Conservation (phyloP, 2,329 filamentous ascomycete genomes). For the Mollisiaceae sp. region DNA sequence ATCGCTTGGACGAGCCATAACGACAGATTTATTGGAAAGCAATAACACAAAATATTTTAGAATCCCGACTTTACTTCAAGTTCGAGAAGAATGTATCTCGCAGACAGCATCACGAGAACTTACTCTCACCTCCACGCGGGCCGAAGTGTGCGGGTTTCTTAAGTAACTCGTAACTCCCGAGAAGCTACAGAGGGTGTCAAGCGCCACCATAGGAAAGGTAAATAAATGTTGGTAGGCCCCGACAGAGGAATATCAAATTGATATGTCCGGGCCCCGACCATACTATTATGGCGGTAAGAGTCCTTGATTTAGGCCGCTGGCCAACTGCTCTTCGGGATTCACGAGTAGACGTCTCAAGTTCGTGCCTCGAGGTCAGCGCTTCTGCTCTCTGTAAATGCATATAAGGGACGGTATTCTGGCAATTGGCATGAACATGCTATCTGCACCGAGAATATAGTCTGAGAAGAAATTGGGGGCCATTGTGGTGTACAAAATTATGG, state of each 20-base stretch:
- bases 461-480: neutral
- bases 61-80: too few species aligned
- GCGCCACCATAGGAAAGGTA: neutral
- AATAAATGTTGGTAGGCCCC: slow-evolving; percentile 2
- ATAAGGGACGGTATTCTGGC: neutral
- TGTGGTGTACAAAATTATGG: neutral
- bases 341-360: neutral
- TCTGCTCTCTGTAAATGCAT: neutral
- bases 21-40: neutral
- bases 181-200: neutral
- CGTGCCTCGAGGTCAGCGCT: neutral
- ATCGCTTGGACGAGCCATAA: neutral
- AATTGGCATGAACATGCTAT: neutral
- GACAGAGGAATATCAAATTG: neutral
- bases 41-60: neutral
- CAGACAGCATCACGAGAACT: too few species aligned
- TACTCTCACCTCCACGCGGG: too few species aligned
- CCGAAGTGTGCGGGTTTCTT: neutral
- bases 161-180: neutral
- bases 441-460: neutral
- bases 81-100: too few species aligned
- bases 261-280: neutral
- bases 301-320: neutral
- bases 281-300: neutral
- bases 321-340: neutral